Percentiles rank a stretch among this genome's conserved stretches.
Conservation (phyloP, 225 moss, liverwort and hornwort species). For the Marchantia polymorpha region DNA sequence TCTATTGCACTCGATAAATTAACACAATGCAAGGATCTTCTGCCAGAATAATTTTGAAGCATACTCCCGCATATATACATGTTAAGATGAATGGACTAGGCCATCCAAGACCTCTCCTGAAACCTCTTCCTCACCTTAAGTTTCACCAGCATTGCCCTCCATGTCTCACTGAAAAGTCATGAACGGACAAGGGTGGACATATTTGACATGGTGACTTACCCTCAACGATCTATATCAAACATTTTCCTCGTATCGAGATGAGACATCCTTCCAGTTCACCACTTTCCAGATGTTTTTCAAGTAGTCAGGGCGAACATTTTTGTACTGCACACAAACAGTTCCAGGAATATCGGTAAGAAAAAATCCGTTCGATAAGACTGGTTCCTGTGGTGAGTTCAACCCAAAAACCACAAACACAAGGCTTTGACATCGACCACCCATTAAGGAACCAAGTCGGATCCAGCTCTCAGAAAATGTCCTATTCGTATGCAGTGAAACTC, state of each 20-base stretch:
- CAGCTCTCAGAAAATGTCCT: no score
- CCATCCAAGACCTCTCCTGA: neutral
- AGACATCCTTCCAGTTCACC: slow-evolving; percentile 93
- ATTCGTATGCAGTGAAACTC: no score
- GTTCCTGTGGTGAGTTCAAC: no score
- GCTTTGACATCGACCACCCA: no score
- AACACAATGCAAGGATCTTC: neutral
- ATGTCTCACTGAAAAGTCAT: neutral
- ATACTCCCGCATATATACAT: neutral
- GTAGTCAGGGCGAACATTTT: slow-evolving; percentile 89
- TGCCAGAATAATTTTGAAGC: neutral
- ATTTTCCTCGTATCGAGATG: slow-evolving; percentile 53
- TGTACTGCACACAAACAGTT: slow-evolving; percentile 62
- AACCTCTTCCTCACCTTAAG: neutral
- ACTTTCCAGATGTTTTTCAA: slow-evolving; percentile 95
- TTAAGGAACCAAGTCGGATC: neutral
- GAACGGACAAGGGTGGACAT: neutral
- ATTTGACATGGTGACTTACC: neutral
- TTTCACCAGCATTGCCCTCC: neutral
- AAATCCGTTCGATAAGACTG: no score
- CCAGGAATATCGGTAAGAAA: no score
- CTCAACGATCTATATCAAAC: slow-evolving; percentile 19
- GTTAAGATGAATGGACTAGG: neutral
- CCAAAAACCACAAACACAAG: no score
- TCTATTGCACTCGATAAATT: no score